A percentile compares a stretch with the other conserved stretches of the same genome.
These are phyloP conservation scores for Serendipita vermifera DNA, from an alignment of 768 basidiomycete genomes.

Conservation along the genomic window DNA sequence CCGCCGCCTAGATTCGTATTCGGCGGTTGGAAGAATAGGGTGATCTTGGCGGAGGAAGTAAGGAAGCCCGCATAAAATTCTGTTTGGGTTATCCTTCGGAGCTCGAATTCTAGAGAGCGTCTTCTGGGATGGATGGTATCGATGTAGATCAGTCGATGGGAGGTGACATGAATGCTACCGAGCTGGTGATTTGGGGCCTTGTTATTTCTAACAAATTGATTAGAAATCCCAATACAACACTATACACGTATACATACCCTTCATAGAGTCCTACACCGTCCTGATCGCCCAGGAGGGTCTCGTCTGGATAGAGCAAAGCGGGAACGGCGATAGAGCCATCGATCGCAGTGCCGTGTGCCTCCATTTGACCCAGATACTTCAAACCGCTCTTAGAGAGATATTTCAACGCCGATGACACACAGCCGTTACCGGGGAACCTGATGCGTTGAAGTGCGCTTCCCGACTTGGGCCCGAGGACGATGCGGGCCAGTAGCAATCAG, in stretches of 20 bases:
- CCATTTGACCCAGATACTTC: conserved; percentile 9
- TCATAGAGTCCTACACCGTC: conserved; percentile 83
- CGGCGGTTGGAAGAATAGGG: conserved; percentile 44
- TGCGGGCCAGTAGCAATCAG: too few species aligned
- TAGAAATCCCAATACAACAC: background rate
- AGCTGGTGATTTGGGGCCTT: conserved; percentile 70
- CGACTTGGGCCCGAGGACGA: too few species aligned
- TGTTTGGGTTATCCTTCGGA: conserved; percentile 55
- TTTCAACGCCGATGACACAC: too few species aligned
- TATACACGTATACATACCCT: conserved; percentile 43
- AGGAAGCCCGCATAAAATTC: conserved; percentile 86
- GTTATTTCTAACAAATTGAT: conserved; percentile 43
- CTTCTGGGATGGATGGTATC: conserved; percentile 36
- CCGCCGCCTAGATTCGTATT: background rate
- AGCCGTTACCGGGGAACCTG: too few species aligned
- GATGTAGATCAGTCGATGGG: conserved; percentile 77
- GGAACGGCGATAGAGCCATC: conserved; percentile 70
- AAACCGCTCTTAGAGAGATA: too few species aligned
- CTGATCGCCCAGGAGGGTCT: conserved; percentile 58
- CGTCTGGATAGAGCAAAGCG: conserved; percentile 69
- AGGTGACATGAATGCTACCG: conserved; percentile 60
- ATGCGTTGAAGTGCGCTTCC: too few species aligned
- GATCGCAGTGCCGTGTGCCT: conserved; percentile 32
- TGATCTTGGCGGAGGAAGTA: conserved; percentile 79
- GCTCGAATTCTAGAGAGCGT: conserved; percentile 54